Evolutionary conservation across 768 basidiomycete genomes (phyloP), one percentile per base, ranked within the genome.

Genomic region (Leucocoprinus sp.): DNA sequence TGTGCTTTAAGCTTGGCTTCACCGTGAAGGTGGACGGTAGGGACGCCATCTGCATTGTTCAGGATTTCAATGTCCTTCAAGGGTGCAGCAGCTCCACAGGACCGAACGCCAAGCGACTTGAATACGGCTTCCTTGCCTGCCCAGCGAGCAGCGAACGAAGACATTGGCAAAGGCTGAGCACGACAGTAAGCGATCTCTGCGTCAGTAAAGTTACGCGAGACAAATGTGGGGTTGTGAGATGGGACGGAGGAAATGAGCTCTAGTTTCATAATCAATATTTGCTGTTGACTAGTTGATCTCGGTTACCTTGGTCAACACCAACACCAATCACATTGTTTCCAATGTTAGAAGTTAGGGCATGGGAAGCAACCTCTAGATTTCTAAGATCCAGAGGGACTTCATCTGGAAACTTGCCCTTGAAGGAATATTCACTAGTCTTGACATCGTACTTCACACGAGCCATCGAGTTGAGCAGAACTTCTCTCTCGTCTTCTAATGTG

Each of bases 31-130:
- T 55, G 66, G 29, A 95, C 88, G 8, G 70, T 73, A 1, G 95
- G 95, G 17, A 71, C 86, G 19, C 93, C 93, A n/a, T 73, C 70
- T 34, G 71, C 69, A 57, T 83, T 76, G 37, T 86, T 82, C 48
- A 95, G 70, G 55, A 98, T 93, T 64, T 98, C 96, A 49, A 99
- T 98, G 53, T 98, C 93, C 65, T 88, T 88, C 84, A 98, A 84
- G n/a, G 84, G 72, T 14, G 96, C 93, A 5, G 78, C 88, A 8
- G 93, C 95, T 29, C 96, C 96, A 64, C 90, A 86, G 3, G 89
- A 92, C 15, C 82, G 67, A 35, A 92, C 84, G 17, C 90, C 87
- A 1, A 99, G 75, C 4, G 92, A 87, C 69, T 98, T 98, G 82
- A 98, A 97, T 43, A 86, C 80, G 2, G 93, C 95, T 63, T 98